Evolutionary conservation across 2,329 filamentous ascomycete species (phyloP).

Genomic region (Cercospora nicotianae): DNA sequence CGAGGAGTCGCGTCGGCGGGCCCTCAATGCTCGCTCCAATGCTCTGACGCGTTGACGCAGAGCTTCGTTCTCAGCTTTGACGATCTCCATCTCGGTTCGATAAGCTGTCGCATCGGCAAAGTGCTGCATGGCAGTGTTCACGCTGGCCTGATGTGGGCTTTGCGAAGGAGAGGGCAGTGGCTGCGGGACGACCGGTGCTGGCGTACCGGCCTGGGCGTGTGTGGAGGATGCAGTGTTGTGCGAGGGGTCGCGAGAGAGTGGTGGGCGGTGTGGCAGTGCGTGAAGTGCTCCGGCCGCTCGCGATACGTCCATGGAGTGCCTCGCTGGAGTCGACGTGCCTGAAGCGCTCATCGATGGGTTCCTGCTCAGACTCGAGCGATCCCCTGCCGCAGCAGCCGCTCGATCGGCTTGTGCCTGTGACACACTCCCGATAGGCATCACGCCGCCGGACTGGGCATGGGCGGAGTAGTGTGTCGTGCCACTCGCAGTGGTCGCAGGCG

Average conservation of each 20-base stretch:
- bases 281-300: slow-evolving; percentile 24
- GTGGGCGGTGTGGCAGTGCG: slow-evolving; percentile 38
- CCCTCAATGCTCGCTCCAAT: slow-evolving; percentile 46
- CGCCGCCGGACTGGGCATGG: slow-evolving; percentile 29
- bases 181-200: slow-evolving; percentile 22
- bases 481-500: slow-evolving; percentile 29
- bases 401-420: slow-evolving; percentile 41
- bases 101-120: slow-evolving; percentile 47
- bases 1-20: slow-evolving; percentile 36
- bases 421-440: slow-evolving; percentile 28
- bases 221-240: slow-evolving; percentile 31
- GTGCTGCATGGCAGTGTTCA: slow-evolving; percentile 31
- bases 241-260: slow-evolving; percentile 36
- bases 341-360: slow-evolving; percentile 39
- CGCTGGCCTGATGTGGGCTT: slow-evolving; percentile 20
- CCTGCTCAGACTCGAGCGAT: slow-evolving; percentile 31
- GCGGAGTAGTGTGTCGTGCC: slow-evolving; percentile 21
- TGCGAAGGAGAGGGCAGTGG: slow-evolving; percentile 27
- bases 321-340: slow-evolving; percentile 39
- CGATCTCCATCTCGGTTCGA: slow-evolving; percentile 49
- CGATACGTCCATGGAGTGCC: slow-evolving; percentile 34
- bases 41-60: slow-evolving; percentile 51
- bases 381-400: slow-evolving; percentile 35
- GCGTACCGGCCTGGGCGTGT: slow-evolving; percentile 31
- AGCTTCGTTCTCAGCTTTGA: slow-evolving; percentile 52